Base-by-base conservation (phyloP, 2,329 filamentous ascomycete species). In the Mycogone perniciosa region DNA sequence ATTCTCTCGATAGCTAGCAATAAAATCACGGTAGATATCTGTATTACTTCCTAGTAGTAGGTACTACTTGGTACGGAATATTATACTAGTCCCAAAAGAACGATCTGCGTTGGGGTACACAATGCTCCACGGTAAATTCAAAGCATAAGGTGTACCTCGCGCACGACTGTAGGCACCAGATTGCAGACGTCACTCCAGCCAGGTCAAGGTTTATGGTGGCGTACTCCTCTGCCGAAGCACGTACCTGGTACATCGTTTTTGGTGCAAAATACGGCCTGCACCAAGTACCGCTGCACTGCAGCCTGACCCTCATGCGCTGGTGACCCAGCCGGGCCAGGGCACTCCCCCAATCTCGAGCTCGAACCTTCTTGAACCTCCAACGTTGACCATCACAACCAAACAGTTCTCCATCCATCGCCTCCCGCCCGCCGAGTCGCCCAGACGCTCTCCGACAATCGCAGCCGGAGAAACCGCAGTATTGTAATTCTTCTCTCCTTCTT, bases 351-450 rank as follows among this genome's bases (percentile, higher is more conserved):
- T 61, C 58, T 61, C 53, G 60, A 64, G 62, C 63, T 65, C 61
- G 57, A 64, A 60, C 62, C 60, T 66, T 63, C 57, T 58, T 60
- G 62, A 59, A 62, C 59, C 59, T 59, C 56, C 57, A 57, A 57
- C 57, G 51, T 52, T 45, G 48, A 54, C 52, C 42, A 52, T 50
- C 40, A 46, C 53, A 49, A 55, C 54, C 38, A 50, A 54, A 54
- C 53, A 48, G 42, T 35, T 39, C 11, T 35, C 27, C 42, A 37
- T 48, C 54, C 29, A 44, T 33, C 40, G 31, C 45, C 44, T 27
- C 40, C 44, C 40, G 45, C 41, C 48, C 44, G 34, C 39, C 43
- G 7, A 42, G 34, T 42, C 40, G n/a, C 13, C 30, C 43, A 40
- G 44, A 54, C 29, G 31, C 41, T 43, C 47, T 27, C 48, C 39